A percentile compares a stretch with the other conserved stretches of the same genome.
phyloP scores from a whole-genome alignment of 2,329 filamentous ascomycete genomes.

The Ilyonectria sp. region DNA sequence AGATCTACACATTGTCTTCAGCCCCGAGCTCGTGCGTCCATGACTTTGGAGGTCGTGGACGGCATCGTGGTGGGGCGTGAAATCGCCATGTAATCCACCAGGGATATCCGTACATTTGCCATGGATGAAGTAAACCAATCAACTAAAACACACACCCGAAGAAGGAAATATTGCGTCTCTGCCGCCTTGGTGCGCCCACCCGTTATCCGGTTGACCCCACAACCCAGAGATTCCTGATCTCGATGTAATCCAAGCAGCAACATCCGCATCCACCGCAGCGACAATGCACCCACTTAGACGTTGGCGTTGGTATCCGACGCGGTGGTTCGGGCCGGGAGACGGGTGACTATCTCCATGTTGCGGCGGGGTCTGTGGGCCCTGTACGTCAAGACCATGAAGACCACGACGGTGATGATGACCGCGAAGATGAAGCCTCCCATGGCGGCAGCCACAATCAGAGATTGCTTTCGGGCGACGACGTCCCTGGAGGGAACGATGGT shows the following conservation, averaged over 20 bases:
- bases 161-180: background rate
- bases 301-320: background rate
- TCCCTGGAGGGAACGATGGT: background rate
- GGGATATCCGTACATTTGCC: background rate
- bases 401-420: background rate
- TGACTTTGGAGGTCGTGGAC: background rate
- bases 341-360: too few species aligned
- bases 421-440: background rate
- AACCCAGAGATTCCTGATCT: background rate
- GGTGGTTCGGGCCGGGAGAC: background rate
- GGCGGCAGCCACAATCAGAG: background rate
- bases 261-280: too few species aligned
- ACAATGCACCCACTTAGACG: background rate
- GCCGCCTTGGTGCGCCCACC: too few species aligned
- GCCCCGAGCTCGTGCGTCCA: background rate
- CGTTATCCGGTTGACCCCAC: background rate
- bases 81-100: background rate
- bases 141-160: background rate
- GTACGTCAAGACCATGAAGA: background rate
- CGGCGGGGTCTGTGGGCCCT: background rate
- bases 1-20: background rate
- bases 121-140: background rate
- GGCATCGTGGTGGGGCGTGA: background rate
- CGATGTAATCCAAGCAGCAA: background rate
- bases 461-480: background rate